Evolutionary conservation across 2,329 filamentous ascomycete species (phyloP).

Genomic region (Cladosporium sp.): DNA sequence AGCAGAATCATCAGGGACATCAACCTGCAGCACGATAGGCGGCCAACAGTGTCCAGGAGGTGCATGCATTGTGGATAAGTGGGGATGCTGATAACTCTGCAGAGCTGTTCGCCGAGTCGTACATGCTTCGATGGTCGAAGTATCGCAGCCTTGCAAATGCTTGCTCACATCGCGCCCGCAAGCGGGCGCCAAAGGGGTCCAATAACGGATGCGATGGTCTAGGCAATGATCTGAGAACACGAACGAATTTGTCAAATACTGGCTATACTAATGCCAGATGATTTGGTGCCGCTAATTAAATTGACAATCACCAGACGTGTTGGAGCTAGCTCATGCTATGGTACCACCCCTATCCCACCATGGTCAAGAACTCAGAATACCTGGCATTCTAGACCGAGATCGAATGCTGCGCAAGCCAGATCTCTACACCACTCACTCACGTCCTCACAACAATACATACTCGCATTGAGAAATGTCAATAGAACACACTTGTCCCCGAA

Average conservation of each 20-base stretch:
- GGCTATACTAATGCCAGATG: not conserved
- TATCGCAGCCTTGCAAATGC: not conserved
- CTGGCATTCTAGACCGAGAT: no score
- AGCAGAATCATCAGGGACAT: not conserved
- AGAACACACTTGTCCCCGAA: constrained; percentile 16
- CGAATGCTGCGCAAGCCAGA: not conserved
- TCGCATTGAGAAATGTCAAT: not conserved
- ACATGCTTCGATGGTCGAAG: not conserved
- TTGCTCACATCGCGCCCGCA: not conserved
- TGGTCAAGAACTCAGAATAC: no score
- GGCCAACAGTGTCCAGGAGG: not conserved
- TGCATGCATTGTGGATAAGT: not conserved
- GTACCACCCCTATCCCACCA: not conserved
- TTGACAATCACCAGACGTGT: not conserved
- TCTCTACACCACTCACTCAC: not conserved
- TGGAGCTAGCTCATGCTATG: not conserved
- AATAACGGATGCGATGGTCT: not conserved
- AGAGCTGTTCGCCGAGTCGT: not conserved
- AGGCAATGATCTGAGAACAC: not conserved
- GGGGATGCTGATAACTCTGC: not conserved
- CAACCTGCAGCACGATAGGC: not conserved
- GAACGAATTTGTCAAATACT: not conserved
- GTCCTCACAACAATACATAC: not conserved
- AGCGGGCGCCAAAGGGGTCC: not conserved
- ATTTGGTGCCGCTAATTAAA: not conserved